Percentiles rank a stretch among this genome's conserved stretches.
Evolutionary conservation across 1,284 basidiomycete genomes (phyloP).

Genomic region (Trichosporon sp.): DNA sequence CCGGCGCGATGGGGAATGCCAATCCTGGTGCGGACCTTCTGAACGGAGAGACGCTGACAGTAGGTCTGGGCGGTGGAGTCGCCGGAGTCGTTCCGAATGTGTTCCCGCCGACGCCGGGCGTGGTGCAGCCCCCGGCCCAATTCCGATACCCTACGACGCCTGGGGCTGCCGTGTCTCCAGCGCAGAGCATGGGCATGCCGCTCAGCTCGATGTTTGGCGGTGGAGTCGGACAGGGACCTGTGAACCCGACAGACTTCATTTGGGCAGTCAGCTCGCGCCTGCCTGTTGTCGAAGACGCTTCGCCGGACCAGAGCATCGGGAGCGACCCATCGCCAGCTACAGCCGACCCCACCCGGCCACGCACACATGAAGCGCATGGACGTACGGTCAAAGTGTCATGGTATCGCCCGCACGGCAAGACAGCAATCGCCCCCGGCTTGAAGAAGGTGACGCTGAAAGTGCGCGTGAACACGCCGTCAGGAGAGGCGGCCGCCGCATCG

Average conservation of each 20-base stretch:
- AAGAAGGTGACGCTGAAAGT: constrained; percentile 33
- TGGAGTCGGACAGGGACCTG: background rate
- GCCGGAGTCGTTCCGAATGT: background rate
- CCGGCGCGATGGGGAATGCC: background rate
- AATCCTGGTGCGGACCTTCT: background rate
- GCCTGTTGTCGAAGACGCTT: constrained; percentile 28
- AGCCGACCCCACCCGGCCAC: background rate
- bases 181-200: background rate
- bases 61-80: background rate
- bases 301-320: constrained; percentile 14
- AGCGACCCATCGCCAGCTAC: constrained; percentile 7
- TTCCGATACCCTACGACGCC: background rate
- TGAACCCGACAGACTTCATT: constrained; percentile 29
- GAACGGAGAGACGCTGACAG: background rate
- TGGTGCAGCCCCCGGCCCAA: background rate
- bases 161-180: background rate
- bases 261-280: constrained; percentile 27
- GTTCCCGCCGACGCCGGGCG: background rate
- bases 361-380: constrained; percentile 6
- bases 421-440: constrained; percentile 33
- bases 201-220: background rate
- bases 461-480: constrained; percentile 21
- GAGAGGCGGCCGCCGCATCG: constrained; percentile 5
- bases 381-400: constrained; percentile 36
- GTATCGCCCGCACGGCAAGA: constrained; percentile 37